Conservation (phyloP, 441 rosid species). For the Raphanus hybrid region DNA sequence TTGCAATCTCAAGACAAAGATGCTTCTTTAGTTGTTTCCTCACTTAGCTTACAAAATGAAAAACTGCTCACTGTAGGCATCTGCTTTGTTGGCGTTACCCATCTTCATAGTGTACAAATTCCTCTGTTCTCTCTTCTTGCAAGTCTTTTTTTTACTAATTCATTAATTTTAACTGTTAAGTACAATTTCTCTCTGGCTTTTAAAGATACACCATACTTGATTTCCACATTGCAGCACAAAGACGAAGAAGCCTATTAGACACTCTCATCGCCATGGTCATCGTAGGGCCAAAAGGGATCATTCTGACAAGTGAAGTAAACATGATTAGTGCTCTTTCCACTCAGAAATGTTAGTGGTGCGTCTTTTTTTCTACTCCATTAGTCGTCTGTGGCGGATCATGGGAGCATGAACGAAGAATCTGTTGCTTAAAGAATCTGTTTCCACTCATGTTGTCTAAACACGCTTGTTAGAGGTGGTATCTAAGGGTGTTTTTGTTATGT, state of each 20-base stretch:
- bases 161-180: neutral
- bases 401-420: neutral
- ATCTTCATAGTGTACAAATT: conserved; percentile 37
- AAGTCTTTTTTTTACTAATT: conserved; percentile 14
- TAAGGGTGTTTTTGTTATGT: neutral
- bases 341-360: conserved; percentile 30
- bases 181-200: conserved; percentile 9
- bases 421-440: neutral
- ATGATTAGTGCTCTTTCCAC: neutral
- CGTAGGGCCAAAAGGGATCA: conserved; percentile 38
- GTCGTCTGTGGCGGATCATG: neutral
- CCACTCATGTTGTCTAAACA: conserved; percentile 22
- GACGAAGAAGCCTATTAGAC: conserved; percentile 32
- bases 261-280: conserved; percentile 35
- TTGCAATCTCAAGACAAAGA: conserved; percentile 5
- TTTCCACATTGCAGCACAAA: conserved; percentile 33
- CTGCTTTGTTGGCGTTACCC: conserved; percentile 61
- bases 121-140: conserved; percentile 38
- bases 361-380: neutral
- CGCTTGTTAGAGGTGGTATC: conserved; percentile 30
- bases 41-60: neutral
- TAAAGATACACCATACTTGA: neutral
- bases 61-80: conserved; percentile 61
- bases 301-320: conserved; percentile 36
- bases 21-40: neutral